A percentile compares a stretch with the other conserved stretches of the same genome.
phyloP scores from a whole-genome alignment of 306 rosid genomes.

The Vigna reflexopilosa region DNA sequence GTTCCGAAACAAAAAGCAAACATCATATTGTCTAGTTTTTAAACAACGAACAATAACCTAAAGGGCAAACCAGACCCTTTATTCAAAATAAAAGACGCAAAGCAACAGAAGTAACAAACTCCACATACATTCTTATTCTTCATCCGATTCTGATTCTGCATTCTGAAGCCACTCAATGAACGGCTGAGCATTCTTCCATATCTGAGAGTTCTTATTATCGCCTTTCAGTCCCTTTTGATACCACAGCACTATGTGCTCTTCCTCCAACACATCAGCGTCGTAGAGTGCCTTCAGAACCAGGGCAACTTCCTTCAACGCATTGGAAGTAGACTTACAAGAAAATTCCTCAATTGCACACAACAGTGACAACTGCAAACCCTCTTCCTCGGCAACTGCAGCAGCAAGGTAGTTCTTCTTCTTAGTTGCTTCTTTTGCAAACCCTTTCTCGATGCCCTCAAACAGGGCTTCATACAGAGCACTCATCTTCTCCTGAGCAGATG shows the following conservation, averaged over 20 bases:
- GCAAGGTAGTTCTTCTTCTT: conserved; percentile 58
- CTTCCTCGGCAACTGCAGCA: conserved; percentile 52
- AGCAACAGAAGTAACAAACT: background rate
- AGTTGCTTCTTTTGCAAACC: conserved; percentile 56
- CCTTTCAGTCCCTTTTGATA: conserved; percentile 59
- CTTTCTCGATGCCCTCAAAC: conserved; percentile 54
- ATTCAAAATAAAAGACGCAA: conserved; percentile 38
- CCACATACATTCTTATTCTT: conserved; percentile 41
- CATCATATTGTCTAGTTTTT: conserved; percentile 2
- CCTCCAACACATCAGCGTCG: conserved; percentile 65
- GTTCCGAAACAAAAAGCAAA: conserved; percentile 5
- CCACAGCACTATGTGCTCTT: conserved; percentile 64
- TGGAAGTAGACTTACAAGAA: conserved; percentile 44
- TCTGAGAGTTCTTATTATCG: conserved; percentile 50
- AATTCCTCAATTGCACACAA: conserved; percentile 57
- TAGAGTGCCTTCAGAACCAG: conserved; percentile 64
- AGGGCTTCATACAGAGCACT: conserved; percentile 59
- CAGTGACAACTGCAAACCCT: conserved; percentile 51
- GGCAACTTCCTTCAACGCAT: conserved; percentile 63
- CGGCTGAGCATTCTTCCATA: conserved; percentile 67
- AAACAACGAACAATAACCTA: conserved; percentile 14
- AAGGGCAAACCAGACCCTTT: conserved; percentile 38
- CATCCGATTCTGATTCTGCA: conserved; percentile 74
- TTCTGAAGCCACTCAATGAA: conserved; percentile 70
- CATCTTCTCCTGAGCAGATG: conserved; percentile 60